phyloP scores from a whole-genome alignment of 192 early-diverging fungal species.

The Backusella sp. region DNA sequence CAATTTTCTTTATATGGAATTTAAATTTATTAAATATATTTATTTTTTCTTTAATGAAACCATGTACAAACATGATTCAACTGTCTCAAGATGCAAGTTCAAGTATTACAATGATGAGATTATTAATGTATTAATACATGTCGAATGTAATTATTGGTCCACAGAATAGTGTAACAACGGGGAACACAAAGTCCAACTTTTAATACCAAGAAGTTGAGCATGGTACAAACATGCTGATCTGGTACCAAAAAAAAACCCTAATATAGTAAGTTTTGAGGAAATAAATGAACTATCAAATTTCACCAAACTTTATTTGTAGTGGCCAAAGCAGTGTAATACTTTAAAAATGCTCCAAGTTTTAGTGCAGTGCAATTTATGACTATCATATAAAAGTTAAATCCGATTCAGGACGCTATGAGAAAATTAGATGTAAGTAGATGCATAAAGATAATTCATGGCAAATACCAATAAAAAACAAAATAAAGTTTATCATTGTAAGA shows the following conservation, averaged over 20 bases:
- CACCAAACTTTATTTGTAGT: slow-evolving; percentile 1
- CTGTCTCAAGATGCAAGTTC: background rate
- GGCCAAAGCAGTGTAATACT: background rate
- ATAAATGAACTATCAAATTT: background rate
- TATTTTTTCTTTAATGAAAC: background rate
- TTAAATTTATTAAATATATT: background rate
- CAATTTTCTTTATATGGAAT: background rate
- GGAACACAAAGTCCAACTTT: slow-evolving; percentile 5
- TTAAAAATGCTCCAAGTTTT: background rate
- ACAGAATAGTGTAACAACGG: background rate
- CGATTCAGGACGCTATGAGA: background rate
- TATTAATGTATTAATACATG: background rate
- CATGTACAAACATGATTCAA: background rate
- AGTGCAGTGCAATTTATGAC: background rate
- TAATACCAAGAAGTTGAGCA: background rate
- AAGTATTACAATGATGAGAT: background rate
- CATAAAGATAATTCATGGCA: background rate
- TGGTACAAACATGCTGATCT: background rate
- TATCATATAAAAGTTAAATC: background rate
- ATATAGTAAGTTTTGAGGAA: background rate
- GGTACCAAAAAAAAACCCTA: background rate
- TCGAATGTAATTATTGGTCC: background rate
- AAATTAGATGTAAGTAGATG: background rate
- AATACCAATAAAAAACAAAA: too few relatives aligned
- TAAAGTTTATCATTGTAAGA: background rate